These are phyloP conservation scores for Claviceps sp. DNA, from an alignment of 2,329 filamentous ascomycete species.

Conservation along the genomic window DNA sequence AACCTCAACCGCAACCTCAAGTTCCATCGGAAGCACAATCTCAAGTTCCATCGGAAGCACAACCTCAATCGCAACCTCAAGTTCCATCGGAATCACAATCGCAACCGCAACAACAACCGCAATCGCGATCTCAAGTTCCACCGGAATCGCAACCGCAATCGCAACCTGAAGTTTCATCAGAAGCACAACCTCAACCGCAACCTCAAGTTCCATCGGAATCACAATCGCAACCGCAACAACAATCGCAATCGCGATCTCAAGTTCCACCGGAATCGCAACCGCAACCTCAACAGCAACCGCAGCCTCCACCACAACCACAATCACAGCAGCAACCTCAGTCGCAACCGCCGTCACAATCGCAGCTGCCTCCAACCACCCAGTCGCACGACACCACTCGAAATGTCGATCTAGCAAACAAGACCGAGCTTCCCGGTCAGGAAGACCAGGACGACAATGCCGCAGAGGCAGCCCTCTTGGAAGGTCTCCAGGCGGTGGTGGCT, in stretches of 20 bases:
- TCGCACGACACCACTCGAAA: constrained; percentile 12
- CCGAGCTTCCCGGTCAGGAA: constrained; percentile 9
- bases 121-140: too few relatives aligned
- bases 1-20: too few relatives aligned
- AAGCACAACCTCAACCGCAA: too few relatives aligned
- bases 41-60: too few relatives aligned
- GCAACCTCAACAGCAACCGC: neutral
- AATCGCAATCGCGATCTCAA: neutral
- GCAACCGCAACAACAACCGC: too few relatives aligned
- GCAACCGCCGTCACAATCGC: neutral
- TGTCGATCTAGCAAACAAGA: constrained; percentile 12
- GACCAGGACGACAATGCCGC: constrained; percentile 19
- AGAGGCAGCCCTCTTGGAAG: constrained; percentile 21
- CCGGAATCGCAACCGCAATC: too few relatives aligned
- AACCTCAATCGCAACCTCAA: too few relatives aligned
- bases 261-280: neutral
- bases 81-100: too few relatives aligned
- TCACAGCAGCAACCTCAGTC: neutral
- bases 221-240: neutral
- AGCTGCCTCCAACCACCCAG: constrained; percentile 5
- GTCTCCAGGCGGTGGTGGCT: constrained; percentile 22
- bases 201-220: neutral
- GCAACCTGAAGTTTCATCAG: too few relatives aligned
- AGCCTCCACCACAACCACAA: neutral
- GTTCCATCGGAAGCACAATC: too few relatives aligned